A percentile compares a stretch with the other conserved stretches of the same genome.
Conservation (phyloP, 768 basidiomycete species). For the Suillus tomentosus region DNA sequence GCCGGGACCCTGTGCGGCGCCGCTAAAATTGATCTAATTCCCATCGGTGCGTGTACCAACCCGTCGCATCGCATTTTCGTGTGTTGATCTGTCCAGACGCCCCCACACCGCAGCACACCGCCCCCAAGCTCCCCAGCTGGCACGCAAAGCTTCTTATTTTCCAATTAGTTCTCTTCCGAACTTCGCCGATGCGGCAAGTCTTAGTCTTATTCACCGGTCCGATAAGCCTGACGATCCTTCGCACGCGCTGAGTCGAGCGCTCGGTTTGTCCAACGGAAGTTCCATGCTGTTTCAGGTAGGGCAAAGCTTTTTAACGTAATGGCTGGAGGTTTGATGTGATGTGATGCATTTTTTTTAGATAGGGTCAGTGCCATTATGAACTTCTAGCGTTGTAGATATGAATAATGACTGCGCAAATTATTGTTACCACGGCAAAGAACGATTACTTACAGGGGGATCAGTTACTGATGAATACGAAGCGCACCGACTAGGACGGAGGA, state of each 20-base stretch:
- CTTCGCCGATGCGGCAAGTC: neutral
- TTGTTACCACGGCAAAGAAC: conserved; percentile 7
- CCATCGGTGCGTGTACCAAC: conserved; percentile 1
- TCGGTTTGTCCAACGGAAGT: neutral
- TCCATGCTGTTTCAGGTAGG: neutral
- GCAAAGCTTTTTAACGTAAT: neutral
- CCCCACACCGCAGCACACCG: conserved; percentile 7
- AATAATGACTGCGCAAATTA: conserved; percentile 2
- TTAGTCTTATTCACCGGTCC: conserved; percentile 9
- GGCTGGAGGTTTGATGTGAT: neutral
- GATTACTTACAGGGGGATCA: conserved; percentile 2
- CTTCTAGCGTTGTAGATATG: neutral
- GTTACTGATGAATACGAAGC: conserved; percentile 12
- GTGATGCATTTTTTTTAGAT: neutral
- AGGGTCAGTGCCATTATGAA: neutral
- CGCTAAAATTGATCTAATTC: neutral
- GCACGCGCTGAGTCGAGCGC: neutral
- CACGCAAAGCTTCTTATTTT: conserved; percentile 2
- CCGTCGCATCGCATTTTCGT: conserved; percentile 1
- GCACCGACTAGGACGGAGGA: conserved; percentile 28
- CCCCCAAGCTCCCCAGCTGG: conserved; percentile 5
- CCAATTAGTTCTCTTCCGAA: conserved; percentile 2
- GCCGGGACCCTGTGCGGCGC: conserved; percentile 11
- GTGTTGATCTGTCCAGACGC: neutral
- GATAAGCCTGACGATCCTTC: conserved; percentile 15